phyloP scores from a whole-genome alignment of 2,329 filamentous ascomycete genomes.

The Chaetomiaceae sp. region DNA sequence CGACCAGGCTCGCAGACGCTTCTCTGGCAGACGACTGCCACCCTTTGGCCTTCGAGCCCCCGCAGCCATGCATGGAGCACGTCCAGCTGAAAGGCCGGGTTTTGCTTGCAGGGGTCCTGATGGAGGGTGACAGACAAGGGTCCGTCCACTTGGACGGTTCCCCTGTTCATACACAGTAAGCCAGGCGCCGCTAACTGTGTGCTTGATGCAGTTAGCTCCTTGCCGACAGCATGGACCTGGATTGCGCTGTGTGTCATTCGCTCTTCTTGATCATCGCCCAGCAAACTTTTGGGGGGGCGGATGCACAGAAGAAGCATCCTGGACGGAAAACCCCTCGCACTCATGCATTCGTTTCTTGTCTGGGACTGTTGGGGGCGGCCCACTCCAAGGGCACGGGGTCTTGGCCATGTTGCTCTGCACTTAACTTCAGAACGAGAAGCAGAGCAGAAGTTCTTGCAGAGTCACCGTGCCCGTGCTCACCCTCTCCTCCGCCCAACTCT shows the following conservation, averaged over 20 bases:
- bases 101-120: conserved; percentile 17
- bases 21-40: too few species aligned
- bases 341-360: not conserved
- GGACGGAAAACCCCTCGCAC: not conserved
- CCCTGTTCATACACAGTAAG: too few species aligned
- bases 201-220: too few species aligned
- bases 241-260: conserved; percentile 2
- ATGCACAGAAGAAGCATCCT: not conserved
- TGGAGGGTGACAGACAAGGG: conserved; percentile 3
- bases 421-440: too few species aligned
- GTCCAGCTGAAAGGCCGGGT: conserved; percentile 23
- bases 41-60: conserved; percentile 1
- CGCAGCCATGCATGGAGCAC: conserved; percentile 18
- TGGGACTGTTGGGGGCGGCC: too few species aligned
- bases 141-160: too few species aligned
- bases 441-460: too few species aligned
- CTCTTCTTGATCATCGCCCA: conserved; percentile 1
- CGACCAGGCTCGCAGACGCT: not conserved
- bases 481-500: too few species aligned
- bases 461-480: too few species aligned
- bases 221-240: not conserved
- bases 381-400: too few species aligned
- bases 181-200: too few species aligned
- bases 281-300: not conserved
- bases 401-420: too few species aligned